Evolutionary conservation across 164 flowering plant species (phyloP), one percentile per base, ranked within the genome.

Genomic region (Kingdonia uniflora): DNA sequence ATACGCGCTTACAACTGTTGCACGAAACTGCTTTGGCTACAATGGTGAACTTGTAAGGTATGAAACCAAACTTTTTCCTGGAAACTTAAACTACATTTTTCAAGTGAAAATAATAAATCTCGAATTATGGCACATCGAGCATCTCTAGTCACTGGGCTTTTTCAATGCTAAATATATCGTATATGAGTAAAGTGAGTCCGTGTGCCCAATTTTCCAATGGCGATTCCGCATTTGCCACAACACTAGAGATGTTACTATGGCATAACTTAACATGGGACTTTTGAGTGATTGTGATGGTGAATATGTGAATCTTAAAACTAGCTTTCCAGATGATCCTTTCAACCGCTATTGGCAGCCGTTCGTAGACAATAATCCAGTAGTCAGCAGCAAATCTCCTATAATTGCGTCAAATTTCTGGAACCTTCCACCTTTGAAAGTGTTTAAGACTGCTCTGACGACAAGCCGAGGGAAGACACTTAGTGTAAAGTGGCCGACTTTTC

Each of bases 281-380:
- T 3, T 29, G n/a, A 29, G 35, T 29, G 35, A 29, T 29, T 29
- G 8, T 29, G 35, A 29, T 29, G 8, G 35, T 29, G 35, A n/a
- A n/a, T n/a, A n/a, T 51, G 6, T 38, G 24, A 61, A 59, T 24
- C 20, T 42, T 57, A 50, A 66, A 64, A 65, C 58, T 79, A 94
- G 97, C 43, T 94, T 55, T 72, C 99, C 97, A 74, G 97, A 94
- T 68, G 99, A 94, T 65, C 60, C 59, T 39, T 89, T 61, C 74
- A 74, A 94, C 65, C 84, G 97, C 37, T 55, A 67, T 45, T 94
- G 99, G 99, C 81, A 87, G 20, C 77, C 84, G 3, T 85, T 74
- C 66, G 64, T 19, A 43, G 85, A 79, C 48, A 26, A 54, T 0
- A 82, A 81, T 56, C 85, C 85, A 0, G 49, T 54, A 0, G 88